phyloP scores from a whole-genome alignment of 1,139 yeast genomes.

The Lodderomyces margitis region DNA sequence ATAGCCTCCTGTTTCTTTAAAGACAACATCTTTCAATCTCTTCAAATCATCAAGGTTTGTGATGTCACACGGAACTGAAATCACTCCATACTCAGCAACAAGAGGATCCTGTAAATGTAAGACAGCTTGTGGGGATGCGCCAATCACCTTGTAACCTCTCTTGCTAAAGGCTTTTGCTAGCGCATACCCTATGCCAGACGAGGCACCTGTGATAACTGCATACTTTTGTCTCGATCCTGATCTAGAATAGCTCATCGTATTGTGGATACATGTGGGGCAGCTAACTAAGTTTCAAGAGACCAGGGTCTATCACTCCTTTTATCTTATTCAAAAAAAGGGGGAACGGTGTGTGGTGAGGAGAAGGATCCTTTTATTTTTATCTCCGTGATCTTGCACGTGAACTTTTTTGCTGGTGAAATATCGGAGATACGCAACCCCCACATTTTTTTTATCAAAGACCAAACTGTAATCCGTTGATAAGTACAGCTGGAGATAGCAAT shows the following conservation, averaged over 20 bases:
- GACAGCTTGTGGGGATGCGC: constrained; percentile 27
- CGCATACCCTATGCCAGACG: constrained; percentile 41
- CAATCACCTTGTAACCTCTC: constrained; percentile 36
- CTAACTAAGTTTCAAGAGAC: too few relatives aligned
- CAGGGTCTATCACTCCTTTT: too few relatives aligned
- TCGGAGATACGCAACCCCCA: not conserved
- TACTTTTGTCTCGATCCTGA: constrained; percentile 10
- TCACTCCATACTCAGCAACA: constrained; percentile 26
- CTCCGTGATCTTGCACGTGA: constrained; percentile 2
- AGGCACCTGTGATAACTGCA: constrained; percentile 41
- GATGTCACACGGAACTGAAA: constrained; percentile 34
- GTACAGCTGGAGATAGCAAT: too few relatives aligned
- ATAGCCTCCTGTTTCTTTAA: constrained; percentile 26
- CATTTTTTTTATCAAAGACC: not conserved
- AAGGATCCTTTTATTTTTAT: not conserved
- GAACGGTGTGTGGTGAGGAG: not conserved
- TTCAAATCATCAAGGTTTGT: constrained; percentile 28
- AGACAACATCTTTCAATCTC: constrained; percentile 21
- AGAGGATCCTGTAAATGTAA: constrained; percentile 28
- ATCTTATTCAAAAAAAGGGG: too few relatives aligned
- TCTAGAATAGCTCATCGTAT: not conserved
- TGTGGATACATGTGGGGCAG: too few relatives aligned
- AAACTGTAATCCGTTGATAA: too few relatives aligned
- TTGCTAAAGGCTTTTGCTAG: constrained; percentile 27
- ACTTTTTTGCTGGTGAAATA: not conserved